Evolutionary conservation across 1,284 basidiomycete genomes (phyloP), one percentile per base, ranked within the genome.

Genomic region (Pascua guehoae): DNA sequence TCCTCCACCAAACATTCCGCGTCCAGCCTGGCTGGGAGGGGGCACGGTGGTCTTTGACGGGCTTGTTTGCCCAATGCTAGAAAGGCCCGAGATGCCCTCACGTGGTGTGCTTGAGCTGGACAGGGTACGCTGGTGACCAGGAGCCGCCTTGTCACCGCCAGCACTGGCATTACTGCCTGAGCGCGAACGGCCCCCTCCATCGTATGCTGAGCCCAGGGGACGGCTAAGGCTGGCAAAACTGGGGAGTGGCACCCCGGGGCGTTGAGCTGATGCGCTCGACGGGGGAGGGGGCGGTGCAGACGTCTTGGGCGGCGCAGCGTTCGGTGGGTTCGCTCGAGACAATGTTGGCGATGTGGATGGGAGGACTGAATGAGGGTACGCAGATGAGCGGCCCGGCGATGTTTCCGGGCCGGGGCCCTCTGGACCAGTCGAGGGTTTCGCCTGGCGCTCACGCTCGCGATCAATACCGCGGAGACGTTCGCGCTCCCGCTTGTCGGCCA

Each of bases 301-400:
- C 9, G 56, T 56, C 43, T 61, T 61, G 38, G 52, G 9, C 8
- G 45, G 37, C 8, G 46, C 48, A 24, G 53, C 47, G 12, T 44
- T 48, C 39, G 59, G 56, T 11, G 54, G 58, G n/a, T 51, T 42
- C 36, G 49, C 50, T 9, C 55, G 24, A 16, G 58, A 44, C 36
- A 58, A 40, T 14, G 61, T 62, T 39, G 61, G 61, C 43, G 61
- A 61, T 14, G 58, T 56, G 24, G 59, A 62, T n/a, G 47, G 51
- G 18, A 53, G 42, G 9, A 2, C 17, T 1, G 43, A 37, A n/a
- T 14, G n/a, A 14, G 36, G 37, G 44, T 40, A 40, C 43, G 47
- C n/a, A 24, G 40, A 16, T 37, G 49, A 18, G 16, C 48, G 54
- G n/a, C 47, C 51, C 1, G 58, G 58, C 5, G 58, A 56, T 2